Base-by-base conservation (phyloP, 1,284 basidiomycete species). In the Ustilago crameri region DNA sequence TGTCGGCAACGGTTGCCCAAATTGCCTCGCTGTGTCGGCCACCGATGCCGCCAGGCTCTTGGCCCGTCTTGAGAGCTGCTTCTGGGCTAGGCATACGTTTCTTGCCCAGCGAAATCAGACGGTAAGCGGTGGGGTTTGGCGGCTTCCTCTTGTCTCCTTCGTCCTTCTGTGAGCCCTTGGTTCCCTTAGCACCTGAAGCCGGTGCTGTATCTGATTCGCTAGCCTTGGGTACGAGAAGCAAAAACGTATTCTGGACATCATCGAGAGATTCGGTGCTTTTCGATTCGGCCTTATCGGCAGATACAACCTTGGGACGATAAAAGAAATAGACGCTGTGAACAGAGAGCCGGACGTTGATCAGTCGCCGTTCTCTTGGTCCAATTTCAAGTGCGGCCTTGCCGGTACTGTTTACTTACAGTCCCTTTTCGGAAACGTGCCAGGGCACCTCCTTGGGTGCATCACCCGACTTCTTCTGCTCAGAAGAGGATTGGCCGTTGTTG, bases 81-180 rank as follows among this genome's bases (percentile, higher is more conserved):
- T 69, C 65, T 2, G 74, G 69, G 22, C 70, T 74, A 0, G 75
- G 75, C 63, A 77, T 51, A 5, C 75, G 48, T 60, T 77, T 77
- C 52, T 76, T 75, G 0, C 75, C 74, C 18, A 77, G 58, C 24
- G 66, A 54, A 8, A 77, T 51, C 12, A 74, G 51, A 23, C 75
- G 75, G 30, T 62, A 76, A 15, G 74, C 70, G 17, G 62, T 71
- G 9, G 59, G 58, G 17, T 71, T 71, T 10, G 54, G 68, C 26
- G 68, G 68, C 58, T 59, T 24, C 5, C 56, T 45, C 59, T 61
- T 69, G 48, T 69, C 61, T 17, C 34, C 51, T 10, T 71, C 60
- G 27, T 51, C 35, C 17, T 46, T 42, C 37, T 40, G 49, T n/a
- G 27, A 20, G 17, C 9, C n/a, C n/a, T n/a, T n/a, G n/a, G n/a